Conservation (phyloP, 208 protist genomes). For the Angomonas desouzai region DNA sequence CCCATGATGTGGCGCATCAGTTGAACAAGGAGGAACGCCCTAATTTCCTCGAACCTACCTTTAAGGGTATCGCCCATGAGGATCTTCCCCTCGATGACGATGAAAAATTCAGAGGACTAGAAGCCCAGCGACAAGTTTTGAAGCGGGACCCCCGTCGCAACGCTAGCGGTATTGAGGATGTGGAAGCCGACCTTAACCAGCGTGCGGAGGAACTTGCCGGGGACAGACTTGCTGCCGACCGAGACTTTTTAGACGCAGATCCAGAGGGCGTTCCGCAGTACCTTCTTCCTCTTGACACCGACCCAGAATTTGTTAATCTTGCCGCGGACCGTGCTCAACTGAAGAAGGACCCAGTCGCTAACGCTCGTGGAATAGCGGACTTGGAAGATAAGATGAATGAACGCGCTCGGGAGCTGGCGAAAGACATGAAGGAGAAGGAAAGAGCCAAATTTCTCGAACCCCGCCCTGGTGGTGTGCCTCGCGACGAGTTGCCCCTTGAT, state of each 20-base stretch:
- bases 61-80: neutral
- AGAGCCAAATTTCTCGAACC: constrained; percentile 34
- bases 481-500: constrained; percentile 43
- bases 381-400: constrained; percentile 37
- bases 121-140: constrained; percentile 54
- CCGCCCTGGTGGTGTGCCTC: constrained; percentile 35
- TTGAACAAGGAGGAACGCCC: constrained; percentile 66
- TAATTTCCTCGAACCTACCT: constrained; percentile 17
- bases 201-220: constrained; percentile 51
- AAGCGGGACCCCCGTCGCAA: constrained; percentile 4
- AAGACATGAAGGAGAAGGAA: constrained; percentile 25
- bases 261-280: constrained; percentile 38
- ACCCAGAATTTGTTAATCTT: constrained; percentile 41
- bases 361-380: constrained; percentile 23
- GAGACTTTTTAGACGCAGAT: constrained; percentile 33
- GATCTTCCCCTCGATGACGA: constrained; percentile 10
- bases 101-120: constrained; percentile 28
- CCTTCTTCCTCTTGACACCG: constrained; percentile 63
- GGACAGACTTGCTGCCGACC: constrained; percentile 28
- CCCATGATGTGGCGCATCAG: constrained; percentile 56
- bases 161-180: constrained; percentile 21
- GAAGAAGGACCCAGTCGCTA: constrained; percentile 36
- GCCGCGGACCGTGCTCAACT: constrained; percentile 63
- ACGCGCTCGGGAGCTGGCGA: constrained; percentile 27
- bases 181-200: constrained; percentile 43